Evolutionary conservation across 2,329 filamentous ascomycete genomes (phyloP), one percentile per base, ranked within the genome.

Genomic region (Nothopassalora personata): DNA sequence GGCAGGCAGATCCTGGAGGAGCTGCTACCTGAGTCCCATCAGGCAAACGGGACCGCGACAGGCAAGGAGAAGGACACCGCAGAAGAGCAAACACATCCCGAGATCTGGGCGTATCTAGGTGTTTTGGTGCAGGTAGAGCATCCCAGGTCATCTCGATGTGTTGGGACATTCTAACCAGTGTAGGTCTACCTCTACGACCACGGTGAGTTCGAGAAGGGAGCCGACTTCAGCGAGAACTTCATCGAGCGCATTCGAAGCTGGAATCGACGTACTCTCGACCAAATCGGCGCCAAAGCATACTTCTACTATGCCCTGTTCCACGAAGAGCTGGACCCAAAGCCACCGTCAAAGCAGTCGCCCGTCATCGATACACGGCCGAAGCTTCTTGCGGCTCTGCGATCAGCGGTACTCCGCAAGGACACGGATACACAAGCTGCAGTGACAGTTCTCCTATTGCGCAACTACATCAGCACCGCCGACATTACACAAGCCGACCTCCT

Each of bases 291-390:
- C 65, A 95, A 95, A 76, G 91, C 93, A 64, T 99, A 97, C 82
- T 97, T 97, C 78, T 99, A 99, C 81, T 96, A 91, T 78, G 91
- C 91, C 27, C 82, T 97, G 68, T 97, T 97, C 80, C 91, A 88
- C 78, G 94, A 99, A 81, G 87, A 95, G 75, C 84, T 95, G 62
- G 85, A 86, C 61, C 92, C 93, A 23, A 84, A 93, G 63, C 90
- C 94, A 48, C 92, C 93, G 27, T 97, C 92, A 54, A 88, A 91
- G 57, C 87, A 90, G 70, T 96, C 92, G 6, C 88, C 91, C 3
- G 85, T 96, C 66, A 89, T 97, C 62, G 83, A 87, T 45, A 91
- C 96, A 70, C 88, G 94, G 60, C 90, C 92, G 57, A 88, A 86
- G 63, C 83, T 99, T 53, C 85, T 99, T 57, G 86, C 90, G 56